phyloP scores from a whole-genome alignment of 129 eudicot species.

The Oenanthe sinensis region DNA sequence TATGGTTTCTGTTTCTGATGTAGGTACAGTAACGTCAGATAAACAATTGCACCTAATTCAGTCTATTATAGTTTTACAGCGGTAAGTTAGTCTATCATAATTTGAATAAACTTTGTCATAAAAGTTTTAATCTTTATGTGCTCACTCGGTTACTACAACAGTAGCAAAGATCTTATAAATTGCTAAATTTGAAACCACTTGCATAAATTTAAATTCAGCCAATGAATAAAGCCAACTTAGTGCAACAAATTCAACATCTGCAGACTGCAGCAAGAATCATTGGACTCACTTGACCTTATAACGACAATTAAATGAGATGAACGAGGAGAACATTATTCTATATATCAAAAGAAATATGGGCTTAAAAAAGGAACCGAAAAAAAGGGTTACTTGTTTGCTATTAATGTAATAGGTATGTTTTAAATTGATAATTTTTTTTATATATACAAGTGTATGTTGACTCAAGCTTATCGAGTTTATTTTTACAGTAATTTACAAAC shows the following conservation, averaged over 20 bases:
- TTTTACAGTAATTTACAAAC: background rate
- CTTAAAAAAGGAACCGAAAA: background rate
- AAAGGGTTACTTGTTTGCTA: background rate
- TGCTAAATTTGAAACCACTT: background rate
- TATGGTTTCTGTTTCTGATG: background rate
- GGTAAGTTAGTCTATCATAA: background rate
- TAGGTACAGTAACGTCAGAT: background rate
- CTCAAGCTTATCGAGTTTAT: background rate
- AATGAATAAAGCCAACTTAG: background rate
- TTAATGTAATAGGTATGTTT: background rate
- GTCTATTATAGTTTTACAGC: background rate
- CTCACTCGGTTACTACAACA: background rate
- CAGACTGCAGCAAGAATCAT: background rate
- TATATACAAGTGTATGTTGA: background rate
- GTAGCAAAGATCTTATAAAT: background rate
- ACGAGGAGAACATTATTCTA: background rate
- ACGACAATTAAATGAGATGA: background rate
- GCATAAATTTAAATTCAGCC: background rate
- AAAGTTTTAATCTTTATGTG: background rate
- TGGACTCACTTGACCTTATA: background rate
- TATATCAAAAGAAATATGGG: background rate
- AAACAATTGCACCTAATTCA: background rate
- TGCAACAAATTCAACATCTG: background rate
- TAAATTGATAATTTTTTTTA: too few species aligned
- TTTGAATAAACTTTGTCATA: background rate